Conservation (phyloP, 2,329 filamentous ascomycete species). For the Thelonectria discophora region DNA sequence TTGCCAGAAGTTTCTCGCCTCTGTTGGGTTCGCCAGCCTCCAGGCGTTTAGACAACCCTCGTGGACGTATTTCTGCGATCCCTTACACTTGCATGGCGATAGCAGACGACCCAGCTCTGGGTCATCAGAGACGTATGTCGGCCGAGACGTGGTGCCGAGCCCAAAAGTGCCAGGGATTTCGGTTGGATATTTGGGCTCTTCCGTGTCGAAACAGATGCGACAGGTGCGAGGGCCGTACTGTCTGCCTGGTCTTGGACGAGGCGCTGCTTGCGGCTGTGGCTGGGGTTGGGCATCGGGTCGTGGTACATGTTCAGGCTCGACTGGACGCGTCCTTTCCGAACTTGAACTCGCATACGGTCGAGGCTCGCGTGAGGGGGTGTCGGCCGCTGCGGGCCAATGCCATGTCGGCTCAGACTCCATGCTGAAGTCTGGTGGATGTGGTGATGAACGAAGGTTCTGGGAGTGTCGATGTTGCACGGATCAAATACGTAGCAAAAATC, state of each 20-base stretch:
- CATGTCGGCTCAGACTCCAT: constrained; percentile 44
- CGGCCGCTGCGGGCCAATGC: constrained; percentile 40
- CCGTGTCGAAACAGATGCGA: constrained; percentile 85
- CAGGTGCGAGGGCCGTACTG: constrained; percentile 80
- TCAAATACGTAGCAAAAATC: constrained; percentile 10
- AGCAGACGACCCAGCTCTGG: constrained; percentile 79
- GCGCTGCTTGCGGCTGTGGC: constrained; percentile 16
- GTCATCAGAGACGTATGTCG: constrained; percentile 76
- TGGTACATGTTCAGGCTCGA: constrained; percentile 2
- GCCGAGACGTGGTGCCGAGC: constrained; percentile 47
- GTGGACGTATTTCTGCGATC: constrained; percentile 92
- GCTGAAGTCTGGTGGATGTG: constrained; percentile 19
- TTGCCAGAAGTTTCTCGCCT: constrained; percentile 79
- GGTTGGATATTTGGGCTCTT: constrained; percentile 58
- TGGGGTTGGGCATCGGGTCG: constrained; percentile 16
- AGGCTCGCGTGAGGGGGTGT: constrained; percentile 24
- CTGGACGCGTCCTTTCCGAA: constrained; percentile 16
- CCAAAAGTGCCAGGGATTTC: constrained; percentile 45
- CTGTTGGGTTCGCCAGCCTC: constrained; percentile 75
- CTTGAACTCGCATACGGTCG: constrained; percentile 17
- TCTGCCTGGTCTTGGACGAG: constrained; percentile 20
- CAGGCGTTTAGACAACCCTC: constrained; percentile 87
- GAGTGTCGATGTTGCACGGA: constrained; percentile 1
- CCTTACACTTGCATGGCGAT: constrained; percentile 92
- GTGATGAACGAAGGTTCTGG: constrained; percentile 26